These are phyloP conservation scores for Chimonanthus salicifolius DNA, from an alignment of 164 flowering plant genomes.

Conservation along the genomic window DNA sequence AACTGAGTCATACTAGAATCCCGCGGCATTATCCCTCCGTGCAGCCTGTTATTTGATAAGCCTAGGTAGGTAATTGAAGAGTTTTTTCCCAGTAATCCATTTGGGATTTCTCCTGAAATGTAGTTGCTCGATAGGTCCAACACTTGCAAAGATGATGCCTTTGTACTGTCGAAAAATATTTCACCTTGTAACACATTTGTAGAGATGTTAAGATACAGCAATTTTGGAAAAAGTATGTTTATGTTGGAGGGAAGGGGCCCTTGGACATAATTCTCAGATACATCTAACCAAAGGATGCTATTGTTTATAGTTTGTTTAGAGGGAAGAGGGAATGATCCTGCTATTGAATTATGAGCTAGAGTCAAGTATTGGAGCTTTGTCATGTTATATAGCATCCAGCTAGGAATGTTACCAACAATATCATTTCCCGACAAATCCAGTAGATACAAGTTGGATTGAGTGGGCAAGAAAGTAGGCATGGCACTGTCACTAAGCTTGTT, in stretches of 20 bases:
- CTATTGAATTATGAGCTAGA: background rate
- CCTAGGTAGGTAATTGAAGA: background rate
- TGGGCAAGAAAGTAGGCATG: constrained; percentile 4
- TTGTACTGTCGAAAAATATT: background rate
- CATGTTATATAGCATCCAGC: constrained; percentile 4
- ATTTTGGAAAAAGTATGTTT: background rate
- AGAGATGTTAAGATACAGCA: constrained; percentile 1
- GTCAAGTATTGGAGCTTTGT: background rate
- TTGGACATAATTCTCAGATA: constrained; percentile 1
- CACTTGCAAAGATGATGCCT: background rate
- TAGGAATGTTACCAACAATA: background rate
- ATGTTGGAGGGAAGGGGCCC: constrained; percentile 2
- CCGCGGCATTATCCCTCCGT: constrained; percentile 1
- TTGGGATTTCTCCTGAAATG: constrained; percentile 7
- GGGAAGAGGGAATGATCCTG: constrained; percentile 7
- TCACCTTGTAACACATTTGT: constrained; percentile 5
- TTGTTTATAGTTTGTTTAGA: background rate
- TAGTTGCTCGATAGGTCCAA: background rate
- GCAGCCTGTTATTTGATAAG: constrained; percentile 3
- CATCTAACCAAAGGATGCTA: background rate
- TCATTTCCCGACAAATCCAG: background rate
- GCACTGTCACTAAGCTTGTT: background rate
- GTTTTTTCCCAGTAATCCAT: background rate
- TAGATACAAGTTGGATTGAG: background rate
- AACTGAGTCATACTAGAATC: constrained; percentile 1